Percentiles rank a stretch among this genome's conserved stretches.
Conservation (phyloP, 805 yeast genomes). For the Zygosaccharomyces bisporus region DNA sequence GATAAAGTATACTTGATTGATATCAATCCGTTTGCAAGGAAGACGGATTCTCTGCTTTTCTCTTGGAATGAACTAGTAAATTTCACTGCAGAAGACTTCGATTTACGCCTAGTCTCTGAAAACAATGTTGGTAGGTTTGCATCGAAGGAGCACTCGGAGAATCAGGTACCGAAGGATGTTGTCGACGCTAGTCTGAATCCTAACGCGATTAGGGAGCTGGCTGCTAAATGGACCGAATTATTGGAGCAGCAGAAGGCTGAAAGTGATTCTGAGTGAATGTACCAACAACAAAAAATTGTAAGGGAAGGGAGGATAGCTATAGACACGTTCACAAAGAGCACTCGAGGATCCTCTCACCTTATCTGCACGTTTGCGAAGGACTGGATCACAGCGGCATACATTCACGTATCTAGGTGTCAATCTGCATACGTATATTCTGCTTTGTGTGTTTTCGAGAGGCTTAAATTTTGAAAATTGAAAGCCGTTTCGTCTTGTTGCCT, state of each 20-base stretch:
- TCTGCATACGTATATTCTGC: no score
- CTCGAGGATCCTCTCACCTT: no score
- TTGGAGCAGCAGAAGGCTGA: conserved; percentile 29
- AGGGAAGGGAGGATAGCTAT: no score
- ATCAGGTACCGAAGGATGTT: conserved; percentile 87
- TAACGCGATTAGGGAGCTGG: conserved; percentile 63
- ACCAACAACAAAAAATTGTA: not conserved
- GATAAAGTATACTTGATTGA: conserved; percentile 68
- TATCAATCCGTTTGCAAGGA: conserved; percentile 77
- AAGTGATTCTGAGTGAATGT: conserved; percentile 9
- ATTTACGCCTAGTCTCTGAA: conserved; percentile 62
- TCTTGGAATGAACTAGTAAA: conserved; percentile 74
- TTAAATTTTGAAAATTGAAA: not conserved
- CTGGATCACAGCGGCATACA: no score
- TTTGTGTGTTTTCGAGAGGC: not conserved
- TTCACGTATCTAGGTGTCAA: no score
- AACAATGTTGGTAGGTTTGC: conserved; percentile 74
- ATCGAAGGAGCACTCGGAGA: conserved; percentile 78
- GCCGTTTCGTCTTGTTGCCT: no score
- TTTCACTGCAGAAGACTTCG: conserved; percentile 37
- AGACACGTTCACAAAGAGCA: no score
- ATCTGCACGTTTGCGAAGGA: no score
- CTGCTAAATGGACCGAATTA: conserved; percentile 54
- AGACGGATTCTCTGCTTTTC: conserved; percentile 73
- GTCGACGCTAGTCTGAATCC: conserved; percentile 78